Percentiles rank a stretch among this genome's conserved stretches.
These are phyloP conservation scores for Sporothrix variecibatus DNA, from an alignment of 2,329 filamentous ascomycete species.

Conservation along the genomic window DNA sequence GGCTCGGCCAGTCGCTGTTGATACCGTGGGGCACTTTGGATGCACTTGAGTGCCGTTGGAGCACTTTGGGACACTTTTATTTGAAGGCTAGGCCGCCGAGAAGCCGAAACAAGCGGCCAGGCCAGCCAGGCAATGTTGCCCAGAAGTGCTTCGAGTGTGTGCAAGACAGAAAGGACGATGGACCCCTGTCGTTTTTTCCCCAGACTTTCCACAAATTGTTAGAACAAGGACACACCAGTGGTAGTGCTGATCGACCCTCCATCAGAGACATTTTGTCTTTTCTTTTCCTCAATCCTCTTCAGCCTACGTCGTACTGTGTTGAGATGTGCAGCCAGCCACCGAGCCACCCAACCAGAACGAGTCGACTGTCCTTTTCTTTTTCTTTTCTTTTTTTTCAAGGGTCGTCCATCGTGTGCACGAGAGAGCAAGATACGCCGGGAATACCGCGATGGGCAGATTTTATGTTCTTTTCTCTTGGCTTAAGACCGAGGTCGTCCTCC, in stretches of 20 bases:
- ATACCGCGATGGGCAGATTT: neutral
- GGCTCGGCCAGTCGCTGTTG: constrained; percentile 9
- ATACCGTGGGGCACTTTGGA: constrained; percentile 8
- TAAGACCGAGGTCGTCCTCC: neutral
- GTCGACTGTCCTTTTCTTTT: neutral
- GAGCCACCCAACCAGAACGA: neutral
- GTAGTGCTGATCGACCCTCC: constrained; percentile 23
- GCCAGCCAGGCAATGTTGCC: neutral
- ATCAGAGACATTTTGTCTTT: neutral
- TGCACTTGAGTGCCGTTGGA: neutral
- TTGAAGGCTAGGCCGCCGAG: neutral
- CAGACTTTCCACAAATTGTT: constrained; percentile 26
- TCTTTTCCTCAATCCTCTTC: neutral
- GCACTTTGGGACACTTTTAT: neutral
- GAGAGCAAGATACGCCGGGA: neutral
- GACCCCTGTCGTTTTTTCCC: constrained; percentile 25
- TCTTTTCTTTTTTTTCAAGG: neutral
- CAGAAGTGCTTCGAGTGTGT: neutral
- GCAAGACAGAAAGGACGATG: neutral
- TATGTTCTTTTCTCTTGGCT: neutral
- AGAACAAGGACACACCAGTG: constrained; percentile 3
- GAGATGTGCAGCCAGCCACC: neutral
- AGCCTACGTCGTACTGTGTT: too few relatives aligned
- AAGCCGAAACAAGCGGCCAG: constrained; percentile 14
- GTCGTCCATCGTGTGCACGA: neutral